phyloP scores from a whole-genome alignment of 352 stramenopile genomes.

The Phytopythium aichiense region DNA sequence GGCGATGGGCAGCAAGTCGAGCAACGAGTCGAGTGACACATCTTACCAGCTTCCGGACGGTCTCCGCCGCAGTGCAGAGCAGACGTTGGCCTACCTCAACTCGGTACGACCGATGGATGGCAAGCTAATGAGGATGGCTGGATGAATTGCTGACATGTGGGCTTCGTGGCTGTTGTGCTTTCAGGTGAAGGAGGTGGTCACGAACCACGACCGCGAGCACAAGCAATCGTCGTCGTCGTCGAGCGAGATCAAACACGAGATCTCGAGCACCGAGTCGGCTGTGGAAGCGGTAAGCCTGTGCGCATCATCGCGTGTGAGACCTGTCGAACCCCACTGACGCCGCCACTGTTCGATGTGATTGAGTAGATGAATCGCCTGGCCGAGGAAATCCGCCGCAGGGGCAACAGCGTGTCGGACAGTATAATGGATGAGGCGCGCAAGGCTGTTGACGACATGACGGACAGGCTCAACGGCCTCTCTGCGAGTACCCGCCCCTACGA shows the following conservation, averaged over 20 bases:
- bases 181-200: slow-evolving; percentile 11
- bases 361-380: slow-evolving; percentile 15
- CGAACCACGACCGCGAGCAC: slow-evolving; percentile 39
- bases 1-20: not conserved
- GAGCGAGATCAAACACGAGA: slow-evolving; percentile 13
- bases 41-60: not conserved
- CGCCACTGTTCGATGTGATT: slow-evolving; percentile 8
- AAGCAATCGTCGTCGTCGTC: slow-evolving; percentile 28
- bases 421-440: slow-evolving; percentile 19
- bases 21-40: too few species aligned
- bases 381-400: slow-evolving; percentile 14
- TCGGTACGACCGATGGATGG: not conserved
- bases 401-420: slow-evolving; percentile 19
- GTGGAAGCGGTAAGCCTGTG: not conserved
- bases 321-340: not conserved
- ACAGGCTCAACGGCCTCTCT: slow-evolving; percentile 21
- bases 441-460: slow-evolving; percentile 28
- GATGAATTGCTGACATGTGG: not conserved
- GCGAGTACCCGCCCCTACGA: slow-evolving; percentile 12
- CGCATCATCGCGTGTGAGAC: not conserved
- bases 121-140: not conserved
- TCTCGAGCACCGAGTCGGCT: not conserved
- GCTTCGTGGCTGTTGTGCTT: too few species aligned
- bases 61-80: not conserved
- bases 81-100: not conserved